Base-by-base conservation (phyloP, 768 basidiomycete species). In the Lactarius vividus region DNA sequence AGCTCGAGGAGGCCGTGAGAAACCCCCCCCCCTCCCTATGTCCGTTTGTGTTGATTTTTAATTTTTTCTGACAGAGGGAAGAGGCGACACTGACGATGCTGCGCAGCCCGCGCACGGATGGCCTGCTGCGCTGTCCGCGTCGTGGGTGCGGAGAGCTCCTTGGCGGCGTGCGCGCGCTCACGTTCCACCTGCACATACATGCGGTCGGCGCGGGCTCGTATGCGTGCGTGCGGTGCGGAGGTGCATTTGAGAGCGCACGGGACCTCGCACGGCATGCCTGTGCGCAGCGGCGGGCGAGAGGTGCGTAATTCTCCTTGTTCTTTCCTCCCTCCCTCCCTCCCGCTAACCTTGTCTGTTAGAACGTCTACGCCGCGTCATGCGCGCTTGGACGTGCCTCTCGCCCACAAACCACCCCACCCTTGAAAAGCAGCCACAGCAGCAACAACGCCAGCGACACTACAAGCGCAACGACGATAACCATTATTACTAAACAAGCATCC, bases 171-270 rank as follows among this genome's bases (percentile, higher is more conserved):
- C 54, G 60, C 6, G 70, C 68, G 35, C 61, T 70, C 28, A 66
- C 70, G 20, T 66, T 57, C 58, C 70, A 70, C 40, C 37, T 70
- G 40, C 70, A 70, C 39, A 69, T 70, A 4, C 70, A 70, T 39
- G 55, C 61, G 15, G 59, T 70, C 31, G 31, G 63, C 8, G 62
- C 42, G 4, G 52, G 61, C 2, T 28, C 66, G n/a, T 62, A 59
- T 18, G 39, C 53, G 5, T 70, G 69, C 39, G 10, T 58, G 31
- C 57, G 59, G 16, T 70, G 69, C 53, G 59, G 57, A 0, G 69
- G 69, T 2, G 33, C 64, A 5, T 70, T 69, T 10, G 64, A 69
- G 59, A 63, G 55, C 16, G 49, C 62, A 2, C 64, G 61, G 37
- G 69, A 70, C 3, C 61, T 69, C 23, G 42, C 53, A 54, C 64